These are phyloP conservation scores for Phytophthora pseudosyringae DNA, from an alignment of 352 stramenopile species.

Conservation along the genomic window DNA sequence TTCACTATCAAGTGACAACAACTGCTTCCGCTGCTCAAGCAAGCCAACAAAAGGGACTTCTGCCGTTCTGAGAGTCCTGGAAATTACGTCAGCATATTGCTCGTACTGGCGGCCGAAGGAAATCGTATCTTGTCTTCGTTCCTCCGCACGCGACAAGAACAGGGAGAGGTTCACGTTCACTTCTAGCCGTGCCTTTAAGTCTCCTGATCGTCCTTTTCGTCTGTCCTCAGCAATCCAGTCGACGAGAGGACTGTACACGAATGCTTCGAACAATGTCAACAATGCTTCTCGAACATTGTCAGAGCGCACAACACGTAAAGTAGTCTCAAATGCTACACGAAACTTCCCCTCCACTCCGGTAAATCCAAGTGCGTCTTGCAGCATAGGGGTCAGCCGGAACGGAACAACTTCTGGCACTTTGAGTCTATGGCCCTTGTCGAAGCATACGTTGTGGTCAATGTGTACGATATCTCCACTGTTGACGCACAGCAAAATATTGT, in stretches of 20 bases:
- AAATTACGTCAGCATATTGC: slow-evolving; percentile 27
- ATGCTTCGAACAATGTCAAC: slow-evolving; percentile 80
- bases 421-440: slow-evolving; percentile 88
- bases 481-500: slow-evolving; percentile 91
- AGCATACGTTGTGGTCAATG: slow-evolving; percentile 94
- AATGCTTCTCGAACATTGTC: slow-evolving; percentile 70
- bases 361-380: slow-evolving; percentile 78
- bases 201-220: slow-evolving; percentile 38
- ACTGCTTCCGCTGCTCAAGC: slow-evolving; percentile 24
- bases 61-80: slow-evolving; percentile 14
- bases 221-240: slow-evolving; percentile 73
- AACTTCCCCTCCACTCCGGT: slow-evolving; percentile 82
- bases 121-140: slow-evolving; percentile 70
- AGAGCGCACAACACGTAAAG: slow-evolving; percentile 71
- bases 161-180: slow-evolving; percentile 89
- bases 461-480: slow-evolving; percentile 87
- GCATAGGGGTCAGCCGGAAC: slow-evolving; percentile 88
- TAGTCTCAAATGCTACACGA: slow-evolving; percentile 73
- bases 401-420: slow-evolving; percentile 92
- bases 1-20: slow-evolving; percentile 35
- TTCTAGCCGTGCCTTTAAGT: slow-evolving; percentile 77
- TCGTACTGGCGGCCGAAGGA: slow-evolving; percentile 54
- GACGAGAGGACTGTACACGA: slow-evolving; percentile 86
- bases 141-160: slow-evolving; percentile 81
- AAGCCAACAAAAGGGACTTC: slow-evolving; percentile 29